Percentiles rank a stretch among this genome's conserved stretches.
Conservation (phyloP, 805 yeast genomes). For the Candida maesae region DNA sequence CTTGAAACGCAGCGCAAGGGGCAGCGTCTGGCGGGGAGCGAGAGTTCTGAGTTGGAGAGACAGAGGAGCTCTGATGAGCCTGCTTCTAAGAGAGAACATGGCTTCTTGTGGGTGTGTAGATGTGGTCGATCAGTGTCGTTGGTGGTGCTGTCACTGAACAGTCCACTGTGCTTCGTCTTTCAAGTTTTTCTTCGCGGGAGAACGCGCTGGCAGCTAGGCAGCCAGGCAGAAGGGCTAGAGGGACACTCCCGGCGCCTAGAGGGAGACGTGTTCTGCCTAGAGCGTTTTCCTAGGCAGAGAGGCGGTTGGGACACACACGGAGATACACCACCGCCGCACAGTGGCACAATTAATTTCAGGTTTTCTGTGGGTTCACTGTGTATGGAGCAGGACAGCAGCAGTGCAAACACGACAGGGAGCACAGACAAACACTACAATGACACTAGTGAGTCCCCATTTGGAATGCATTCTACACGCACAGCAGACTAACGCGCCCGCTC, state of each 20-base stretch:
- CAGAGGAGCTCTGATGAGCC: slow-evolving; percentile 1
- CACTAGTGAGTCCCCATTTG: slow-evolving; percentile 1
- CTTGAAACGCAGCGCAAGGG: slow-evolving; percentile 2
- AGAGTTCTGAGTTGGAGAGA: background rate
- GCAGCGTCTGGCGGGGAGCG: background rate
- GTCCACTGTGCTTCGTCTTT: too few relatives aligned
- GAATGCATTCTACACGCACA: too few relatives aligned
- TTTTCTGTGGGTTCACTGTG: background rate
- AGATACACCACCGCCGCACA: background rate
- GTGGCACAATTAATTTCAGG: background rate
- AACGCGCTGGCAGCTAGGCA: background rate
- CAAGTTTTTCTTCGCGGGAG: background rate
- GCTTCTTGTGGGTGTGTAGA: too few relatives aligned
- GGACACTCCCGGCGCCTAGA: too few relatives aligned
- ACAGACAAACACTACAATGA: background rate
- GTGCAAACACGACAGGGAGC: background rate
- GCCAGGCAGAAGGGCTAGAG: too few relatives aligned
- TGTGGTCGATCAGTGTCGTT: too few relatives aligned
- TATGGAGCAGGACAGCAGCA: background rate
- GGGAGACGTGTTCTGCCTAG: background rate
- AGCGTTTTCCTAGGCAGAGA: background rate
- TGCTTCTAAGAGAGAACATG: slow-evolving; percentile 8
- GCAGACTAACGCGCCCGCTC: background rate
- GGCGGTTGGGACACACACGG: slow-evolving; percentile 5
- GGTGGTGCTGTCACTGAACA: too few relatives aligned